A percentile compares a stretch with the other conserved stretches of the same genome.
phyloP scores from a whole-genome alignment of 1,139 yeast species.

The Sugiyamaella grinbergsii region DNA sequence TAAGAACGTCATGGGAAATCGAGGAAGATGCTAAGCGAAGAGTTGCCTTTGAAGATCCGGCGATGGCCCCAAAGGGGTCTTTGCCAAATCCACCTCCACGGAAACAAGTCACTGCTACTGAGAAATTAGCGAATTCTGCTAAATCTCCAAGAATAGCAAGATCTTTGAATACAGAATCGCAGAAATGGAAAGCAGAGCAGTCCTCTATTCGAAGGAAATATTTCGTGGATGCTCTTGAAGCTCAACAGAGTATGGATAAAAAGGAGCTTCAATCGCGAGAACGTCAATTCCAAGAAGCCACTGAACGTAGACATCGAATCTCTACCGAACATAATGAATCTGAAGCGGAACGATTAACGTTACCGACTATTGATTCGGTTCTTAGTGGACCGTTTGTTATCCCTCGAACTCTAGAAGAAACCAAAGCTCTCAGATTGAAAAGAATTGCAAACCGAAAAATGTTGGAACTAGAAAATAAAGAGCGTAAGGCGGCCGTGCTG shows the following conservation, averaged over 20 bases:
- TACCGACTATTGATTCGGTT: conserved; percentile 73
- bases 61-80: conserved; percentile 71
- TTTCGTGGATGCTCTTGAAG: conserved; percentile 63
- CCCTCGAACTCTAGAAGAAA: conserved; percentile 69
- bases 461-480: conserved; percentile 48
- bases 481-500: conserved; percentile 55
- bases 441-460: conserved; percentile 55
- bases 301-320: conserved; percentile 40
- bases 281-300: conserved; percentile 38
- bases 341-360: conserved; percentile 62
- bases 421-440: conserved; percentile 52
- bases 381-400: conserved; percentile 70
- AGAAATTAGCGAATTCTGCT: conserved; percentile 57
- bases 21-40: conserved; percentile 51
- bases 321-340: conserved; percentile 41
- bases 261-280: conserved; percentile 38
- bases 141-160: conserved; percentile 43
- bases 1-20: conserved; percentile 43
- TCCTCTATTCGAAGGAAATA: conserved; percentile 74
- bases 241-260: conserved; percentile 58
- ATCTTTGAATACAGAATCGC: conserved; percentile 47
- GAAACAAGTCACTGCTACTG: conserved; percentile 53
- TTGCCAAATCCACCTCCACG: conserved; percentile 57
- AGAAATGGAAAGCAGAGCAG: conserved; percentile 57
- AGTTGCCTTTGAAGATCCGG: conserved; percentile 73